These are phyloP conservation scores for Candida bentonensis DNA, from an alignment of 805 yeast species.

Conservation along the genomic window DNA sequence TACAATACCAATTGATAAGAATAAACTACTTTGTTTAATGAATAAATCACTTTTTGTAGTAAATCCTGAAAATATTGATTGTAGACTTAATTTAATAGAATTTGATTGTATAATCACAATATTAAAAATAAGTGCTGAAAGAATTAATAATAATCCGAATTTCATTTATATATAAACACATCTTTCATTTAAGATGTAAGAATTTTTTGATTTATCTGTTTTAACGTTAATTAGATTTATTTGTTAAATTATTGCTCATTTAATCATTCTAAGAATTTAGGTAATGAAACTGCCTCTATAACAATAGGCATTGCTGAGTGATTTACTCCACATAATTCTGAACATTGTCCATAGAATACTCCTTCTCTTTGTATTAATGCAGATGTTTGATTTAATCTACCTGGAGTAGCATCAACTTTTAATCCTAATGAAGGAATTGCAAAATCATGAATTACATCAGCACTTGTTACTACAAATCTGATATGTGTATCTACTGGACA, in stretches of 20 bases:
- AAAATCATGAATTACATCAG: slow-evolving; percentile 16
- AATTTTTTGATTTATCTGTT: too few relatives aligned
- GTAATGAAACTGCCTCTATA: slow-evolving; percentile 14
- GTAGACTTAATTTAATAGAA: too few relatives aligned
- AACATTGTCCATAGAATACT: slow-evolving; percentile 17
- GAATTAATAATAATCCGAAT: too few relatives aligned
- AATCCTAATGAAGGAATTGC: slow-evolving; percentile 16
- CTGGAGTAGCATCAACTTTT: slow-evolving; percentile 17
- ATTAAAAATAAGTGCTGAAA: too few relatives aligned
- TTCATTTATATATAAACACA: not conserved
- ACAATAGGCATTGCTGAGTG: slow-evolving; percentile 17
- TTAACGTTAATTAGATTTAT: slow-evolving; percentile 2
- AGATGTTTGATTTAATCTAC: slow-evolving; percentile 16
- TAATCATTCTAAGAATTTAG: slow-evolving; percentile 15
- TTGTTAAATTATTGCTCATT: slow-evolving; percentile 11
- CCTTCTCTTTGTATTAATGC: slow-evolving; percentile 15
- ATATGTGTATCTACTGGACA: slow-evolving; percentile 15
- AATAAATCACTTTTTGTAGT: too few relatives aligned
- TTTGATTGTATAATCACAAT: too few relatives aligned
- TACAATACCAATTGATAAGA: not conserved
- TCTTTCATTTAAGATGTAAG: not conserved
- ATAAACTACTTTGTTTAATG: too few relatives aligned
- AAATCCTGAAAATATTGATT: too few relatives aligned
- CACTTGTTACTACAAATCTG: slow-evolving; percentile 14
- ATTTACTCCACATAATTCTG: slow-evolving; percentile 18